Base-by-base conservation (phyloP, 164 flowering plant genomes). In the Berberis vulgaris region DNA sequence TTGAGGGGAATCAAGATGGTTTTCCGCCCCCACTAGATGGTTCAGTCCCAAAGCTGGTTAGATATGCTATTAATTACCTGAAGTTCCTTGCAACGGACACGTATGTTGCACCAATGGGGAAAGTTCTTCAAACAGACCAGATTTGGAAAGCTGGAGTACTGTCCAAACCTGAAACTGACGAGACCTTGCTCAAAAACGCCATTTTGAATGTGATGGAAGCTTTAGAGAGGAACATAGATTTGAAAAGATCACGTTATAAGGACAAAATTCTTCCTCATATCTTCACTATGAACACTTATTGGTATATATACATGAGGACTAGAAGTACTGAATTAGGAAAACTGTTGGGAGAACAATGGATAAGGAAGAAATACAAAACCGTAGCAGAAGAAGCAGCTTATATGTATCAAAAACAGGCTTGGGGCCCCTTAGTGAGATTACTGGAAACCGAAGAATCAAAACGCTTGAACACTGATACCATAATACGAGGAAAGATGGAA, bases 261-360 rank as follows among this genome's bases (percentile, higher is more conserved):
- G 88, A 87, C 76, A 76, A 67, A 67, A 69, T 81, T 7, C 76
- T 87, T 1, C 65, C 79, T 0, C 76, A 77, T 13, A 57, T 85
- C 1, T 87, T 85, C 70, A 26, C 78, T 41, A 84, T 87, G 94
- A 87, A 87, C 76, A 79, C 87, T 0, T 81, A 85, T 71, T 87
- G 94, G 94, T 87, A 87, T 71, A 80, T 87, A 7, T 87, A 87
- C 81, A 87, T 87, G 88, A 80, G 88, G 72, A 73, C 72, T 10
- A 76, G 82, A 55, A 82, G 73, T 62, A 66, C 88, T 1, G 88
- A 85, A 49, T 77, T 85, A 2, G 83, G 80, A 6, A 79, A 67
- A 63, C 66, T 87, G 8, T 11, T 87, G 49, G 88, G 88, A 3
- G 90, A 87, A 43, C 78, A 74, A 39, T 79, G 73, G 78, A 57